Base-by-base conservation (phyloP, 2,329 filamentous ascomycete species). In the Fusarium austroafricanum region DNA sequence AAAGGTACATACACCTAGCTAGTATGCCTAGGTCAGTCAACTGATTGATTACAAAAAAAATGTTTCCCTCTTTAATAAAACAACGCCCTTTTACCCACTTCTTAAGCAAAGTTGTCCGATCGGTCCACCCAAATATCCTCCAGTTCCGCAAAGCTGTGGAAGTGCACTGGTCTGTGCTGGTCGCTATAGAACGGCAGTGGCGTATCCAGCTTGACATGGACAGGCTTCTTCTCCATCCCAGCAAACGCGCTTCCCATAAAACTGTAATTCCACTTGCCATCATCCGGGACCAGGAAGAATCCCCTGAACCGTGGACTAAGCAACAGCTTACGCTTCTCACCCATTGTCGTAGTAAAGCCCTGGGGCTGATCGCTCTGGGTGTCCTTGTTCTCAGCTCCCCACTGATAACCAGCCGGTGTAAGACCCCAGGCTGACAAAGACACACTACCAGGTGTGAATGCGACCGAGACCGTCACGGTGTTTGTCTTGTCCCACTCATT, bases 111-210 rank as follows among this genome's bases (percentile, higher is more conserved):
- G 78, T 94, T 95, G 82, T 99, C 95, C 68, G 89, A 89, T 74
- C 94, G 86, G 79, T 99, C 96, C 45, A 97, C 94, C 89, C 94
- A 97, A 40, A 97, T 92, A 80, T 99, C 95, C 82, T 99, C 96
- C 77, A 99, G 81, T 83, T 99, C 95, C 2, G 94, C 93, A 81
- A 99, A 99, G 80, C 94, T 97, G 78, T 95, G 91, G 87, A 99
- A 99, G 82, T 99, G 96, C 56, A 97, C 83, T 17, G 95, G 94
- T 26, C 96, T 89, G 80, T 99, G 96, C 73, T 94, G 86, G 73
- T 94, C 94, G 76, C 92, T 94, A 81, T 99, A 99, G 82, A 97
- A 98, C 10, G 92, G 86, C 71, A 90, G 80, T 18, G 96, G 96
- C 42, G 93, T 96, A 80, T 98, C 96, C 55, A 99, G 90, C 84